Evolutionary conservation across 768 basidiomycete genomes (phyloP), one percentile per base, ranked within the genome.

Genomic region (Trichaptum fuscoviolaceum): DNA sequence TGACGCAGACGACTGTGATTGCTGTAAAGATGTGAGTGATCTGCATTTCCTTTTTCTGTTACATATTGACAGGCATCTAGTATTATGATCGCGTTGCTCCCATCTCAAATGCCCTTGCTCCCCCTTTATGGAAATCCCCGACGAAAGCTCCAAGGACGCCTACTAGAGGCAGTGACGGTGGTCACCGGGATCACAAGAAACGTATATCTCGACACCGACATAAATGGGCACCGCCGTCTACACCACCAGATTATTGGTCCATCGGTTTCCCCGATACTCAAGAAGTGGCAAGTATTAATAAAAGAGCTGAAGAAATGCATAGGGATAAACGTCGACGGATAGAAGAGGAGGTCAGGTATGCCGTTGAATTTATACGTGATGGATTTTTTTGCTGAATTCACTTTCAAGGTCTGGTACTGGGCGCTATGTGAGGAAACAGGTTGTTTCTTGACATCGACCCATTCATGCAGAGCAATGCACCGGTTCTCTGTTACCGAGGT

Each of bases 221-320:
- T 67, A 82, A 87, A 23, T 93, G 90, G 91, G 81, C 81, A 30
- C 82, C 86, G 60, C 82, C 87, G 0, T 83, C 81, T 63, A 95
- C 93, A 1, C 95, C 95, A 12, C 93, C 93, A 0, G 87, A 86
- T 18, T 96, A 92, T 76, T 96, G 94, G 92, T 82, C 89, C 65
- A 95, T 96, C 66, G 93, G 91, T 1, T 96, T 98, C 73, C 95
- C 95, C 1, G 81, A 82, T 69, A 95, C 95, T 3, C 95, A 96
- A 75, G 86, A 93, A 72, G 88, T 86, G 18, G 83, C 80, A 60
- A 82, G 82, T 64, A 95, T 96, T 71, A 96, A 96, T 74, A 77
- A 79, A 67, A 78, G 78, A 66, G 95, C 95, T 9, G 82, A 81
- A 66, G 83, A 85, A 72, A 92, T 95, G 85, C 87, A 91, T 69